Conservation (phyloP, 2,329 filamentous ascomycete species). For the Hypoxylon sp. region DNA sequence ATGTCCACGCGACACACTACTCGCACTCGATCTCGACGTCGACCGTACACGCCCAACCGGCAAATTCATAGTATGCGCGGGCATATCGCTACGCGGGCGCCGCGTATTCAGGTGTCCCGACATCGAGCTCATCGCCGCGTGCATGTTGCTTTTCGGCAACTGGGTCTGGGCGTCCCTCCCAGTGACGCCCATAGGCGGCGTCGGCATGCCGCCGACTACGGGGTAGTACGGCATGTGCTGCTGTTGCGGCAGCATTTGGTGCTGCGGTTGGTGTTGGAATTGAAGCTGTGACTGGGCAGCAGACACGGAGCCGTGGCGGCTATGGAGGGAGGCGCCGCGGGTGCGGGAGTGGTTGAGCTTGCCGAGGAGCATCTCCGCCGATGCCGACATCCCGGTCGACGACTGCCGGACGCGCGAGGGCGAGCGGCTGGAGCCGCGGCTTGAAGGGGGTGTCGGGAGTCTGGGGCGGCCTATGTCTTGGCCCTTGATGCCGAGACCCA, state of each 20-base stretch:
- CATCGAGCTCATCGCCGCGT: slow-evolving; percentile 50
- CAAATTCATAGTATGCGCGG: slow-evolving; percentile 3
- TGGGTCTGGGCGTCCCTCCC: neutral
- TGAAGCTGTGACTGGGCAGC: slow-evolving; percentile 11
- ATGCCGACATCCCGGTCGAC: slow-evolving; percentile 20
- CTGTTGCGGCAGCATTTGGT: slow-evolving; percentile 11
- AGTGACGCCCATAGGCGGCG: slow-evolving; percentile 48
- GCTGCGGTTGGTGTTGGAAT: neutral
- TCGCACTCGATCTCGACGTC: slow-evolving; percentile 26
- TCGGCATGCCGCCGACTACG: slow-evolving; percentile 44
- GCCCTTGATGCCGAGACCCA: slow-evolving; percentile 20
- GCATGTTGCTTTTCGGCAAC: slow-evolving; percentile 15
- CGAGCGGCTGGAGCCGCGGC: slow-evolving; percentile 50
- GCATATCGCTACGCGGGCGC: slow-evolving; percentile 41
- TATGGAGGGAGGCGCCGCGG: slow-evolving; percentile 36
- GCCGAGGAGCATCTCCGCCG: slow-evolving; percentile 43
- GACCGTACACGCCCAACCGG: slow-evolving; percentile 21
- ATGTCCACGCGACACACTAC: slow-evolving; percentile 27
- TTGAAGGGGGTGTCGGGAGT: slow-evolving; percentile 52
- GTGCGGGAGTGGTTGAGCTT: slow-evolving; percentile 39
- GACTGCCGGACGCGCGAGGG: slow-evolving; percentile 37
- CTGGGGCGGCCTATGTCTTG: slow-evolving; percentile 18
- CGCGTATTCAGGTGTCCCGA: slow-evolving; percentile 52
- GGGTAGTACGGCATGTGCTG: slow-evolving; percentile 31
- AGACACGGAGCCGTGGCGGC: slow-evolving; percentile 30